phyloP scores from a whole-genome alignment of 192 early-diverging fungal species.

The Coemansia sp. region DNA sequence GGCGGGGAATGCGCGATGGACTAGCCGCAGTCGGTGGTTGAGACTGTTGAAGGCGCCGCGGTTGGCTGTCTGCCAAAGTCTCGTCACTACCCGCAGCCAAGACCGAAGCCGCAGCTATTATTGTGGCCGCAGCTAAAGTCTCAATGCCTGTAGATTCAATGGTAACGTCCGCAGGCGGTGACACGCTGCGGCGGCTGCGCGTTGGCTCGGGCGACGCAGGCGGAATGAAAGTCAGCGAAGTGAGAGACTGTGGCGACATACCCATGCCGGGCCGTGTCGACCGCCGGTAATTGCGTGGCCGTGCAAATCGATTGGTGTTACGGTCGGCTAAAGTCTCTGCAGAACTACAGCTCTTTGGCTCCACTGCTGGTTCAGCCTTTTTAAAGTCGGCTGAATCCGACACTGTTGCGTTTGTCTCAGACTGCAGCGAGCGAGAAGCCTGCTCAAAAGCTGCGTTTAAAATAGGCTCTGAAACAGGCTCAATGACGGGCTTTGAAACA shows the following conservation, averaged over 20 bases:
- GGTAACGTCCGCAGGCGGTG: no score
- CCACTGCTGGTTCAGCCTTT: background rate
- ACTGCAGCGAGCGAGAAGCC: no score
- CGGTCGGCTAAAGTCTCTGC: background rate
- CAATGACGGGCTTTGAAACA: no score
- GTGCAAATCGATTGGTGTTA: conserved; percentile 1
- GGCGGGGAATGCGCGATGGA: conserved; percentile 25
- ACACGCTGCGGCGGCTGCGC: background rate
- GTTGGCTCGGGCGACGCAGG: background rate
- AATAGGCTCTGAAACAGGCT: no score
- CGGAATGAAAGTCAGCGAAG: conserved; percentile 14
- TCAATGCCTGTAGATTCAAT: no score
- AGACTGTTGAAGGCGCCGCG: background rate
- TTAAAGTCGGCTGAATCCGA: background rate
- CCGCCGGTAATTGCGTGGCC: conserved; percentile 16
- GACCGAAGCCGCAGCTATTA: background rate
- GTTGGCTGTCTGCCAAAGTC: background rate
- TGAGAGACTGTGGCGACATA: conserved; percentile 5
- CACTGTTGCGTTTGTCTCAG: background rate
- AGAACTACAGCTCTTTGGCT: background rate
- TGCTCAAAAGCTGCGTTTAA: no score
- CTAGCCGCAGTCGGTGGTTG: background rate
- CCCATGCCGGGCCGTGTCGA: conserved; percentile 10
- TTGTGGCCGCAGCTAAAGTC: no score
- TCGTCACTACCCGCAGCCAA: background rate